phyloP scores from a whole-genome alignment of 2,329 filamentous ascomycete genomes.

The Fusarium secorum region DNA sequence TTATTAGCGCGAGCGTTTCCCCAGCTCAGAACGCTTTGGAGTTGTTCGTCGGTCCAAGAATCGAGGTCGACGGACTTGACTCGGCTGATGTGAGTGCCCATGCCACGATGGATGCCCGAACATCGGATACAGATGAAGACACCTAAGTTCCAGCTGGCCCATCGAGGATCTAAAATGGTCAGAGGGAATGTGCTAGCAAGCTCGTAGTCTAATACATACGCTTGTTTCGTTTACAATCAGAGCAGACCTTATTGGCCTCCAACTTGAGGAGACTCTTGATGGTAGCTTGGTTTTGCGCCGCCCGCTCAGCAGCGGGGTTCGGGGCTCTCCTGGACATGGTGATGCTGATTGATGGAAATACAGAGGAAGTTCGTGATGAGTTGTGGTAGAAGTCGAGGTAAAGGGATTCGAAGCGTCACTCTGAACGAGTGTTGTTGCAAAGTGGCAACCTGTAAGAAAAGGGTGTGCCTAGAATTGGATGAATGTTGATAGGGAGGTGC shows the following conservation, averaged over 20 bases:
- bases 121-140: constrained; percentile 98
- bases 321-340: constrained; percentile 80
- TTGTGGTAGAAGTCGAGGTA: background rate
- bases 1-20: constrained; percentile 97
- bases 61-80: constrained; percentile 99
- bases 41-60: constrained; percentile 97
- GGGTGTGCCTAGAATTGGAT: constrained; percentile 28
- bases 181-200: background rate
- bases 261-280: constrained; percentile 96
- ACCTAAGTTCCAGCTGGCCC: constrained; percentile 98
- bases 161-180: constrained; percentile 79
- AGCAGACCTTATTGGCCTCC: constrained; percentile 94
- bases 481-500: constrained; percentile 40
- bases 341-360: constrained; percentile 9
- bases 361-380: background rate
- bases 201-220: constrained; percentile 63
- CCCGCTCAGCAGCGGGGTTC: constrained; percentile 83
- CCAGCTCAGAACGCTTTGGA: constrained; percentile 93
- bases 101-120: constrained; percentile 96
- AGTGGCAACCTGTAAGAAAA: constrained; percentile 37
- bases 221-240: constrained; percentile 99
- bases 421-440: constrained; percentile 26
- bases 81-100: constrained; percentile 98
- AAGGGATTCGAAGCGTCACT: background rate
- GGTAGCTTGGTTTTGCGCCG: constrained; percentile 90